Conservation (phyloP, 106 monocot species). For the Chionographis japonica region DNA sequence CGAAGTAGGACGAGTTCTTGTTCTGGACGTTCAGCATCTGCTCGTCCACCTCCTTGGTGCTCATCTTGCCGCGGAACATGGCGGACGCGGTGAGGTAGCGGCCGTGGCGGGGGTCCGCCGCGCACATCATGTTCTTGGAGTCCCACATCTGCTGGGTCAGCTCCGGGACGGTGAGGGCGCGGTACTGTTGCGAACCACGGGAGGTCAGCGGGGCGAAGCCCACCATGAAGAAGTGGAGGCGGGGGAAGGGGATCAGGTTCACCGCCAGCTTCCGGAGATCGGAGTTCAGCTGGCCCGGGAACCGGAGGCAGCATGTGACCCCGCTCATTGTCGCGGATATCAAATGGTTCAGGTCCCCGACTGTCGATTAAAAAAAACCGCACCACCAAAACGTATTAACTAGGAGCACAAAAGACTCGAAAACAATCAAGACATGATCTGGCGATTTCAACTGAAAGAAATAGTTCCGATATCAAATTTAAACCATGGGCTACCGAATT, state of each 20-base stretch:
- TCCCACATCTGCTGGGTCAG: conserved; percentile 76
- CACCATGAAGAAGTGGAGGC: conserved; percentile 73
- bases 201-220: conserved; percentile 63
- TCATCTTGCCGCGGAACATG: conserved; percentile 61
- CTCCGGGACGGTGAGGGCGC: conserved; percentile 58
- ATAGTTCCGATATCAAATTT: too few relatives aligned
- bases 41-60: conserved; percentile 46
- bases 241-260: conserved; percentile 63
- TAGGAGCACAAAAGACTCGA: too few relatives aligned
- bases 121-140: conserved; percentile 78
- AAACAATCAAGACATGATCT: too few relatives aligned
- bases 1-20: conserved; percentile 49
- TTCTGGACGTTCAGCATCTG: conserved; percentile 51
- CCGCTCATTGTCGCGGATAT: too few relatives aligned
- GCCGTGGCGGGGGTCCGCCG: conserved; percentile 34
- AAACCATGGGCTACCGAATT: too few relatives aligned
- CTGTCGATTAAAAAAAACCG: too few relatives aligned
- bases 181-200: conserved; percentile 60
- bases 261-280: conserved; percentile 63
- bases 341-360: too few relatives aligned
- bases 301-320: conserved; percentile 40
- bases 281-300: conserved; percentile 66
- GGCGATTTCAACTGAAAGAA: too few relatives aligned
- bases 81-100: conserved; percentile 64
- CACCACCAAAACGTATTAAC: too few relatives aligned